Conservation (phyloP, 73 alveolate species). For the Uronychia binucleata region DNA sequence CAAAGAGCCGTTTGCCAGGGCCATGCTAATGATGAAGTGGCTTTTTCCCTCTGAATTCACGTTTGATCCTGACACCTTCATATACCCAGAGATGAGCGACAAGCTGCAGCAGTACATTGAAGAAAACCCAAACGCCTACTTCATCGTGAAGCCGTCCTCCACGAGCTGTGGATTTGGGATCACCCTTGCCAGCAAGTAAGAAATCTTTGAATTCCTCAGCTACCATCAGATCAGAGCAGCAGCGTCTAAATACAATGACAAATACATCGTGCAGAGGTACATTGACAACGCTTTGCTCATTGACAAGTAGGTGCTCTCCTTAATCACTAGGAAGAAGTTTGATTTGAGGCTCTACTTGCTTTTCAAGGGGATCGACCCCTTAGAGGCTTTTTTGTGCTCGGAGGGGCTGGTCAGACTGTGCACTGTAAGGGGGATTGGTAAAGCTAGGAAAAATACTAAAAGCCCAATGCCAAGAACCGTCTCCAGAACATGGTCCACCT, state of each 20-base stretch:
- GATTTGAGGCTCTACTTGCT: neutral
- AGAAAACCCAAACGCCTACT: neutral
- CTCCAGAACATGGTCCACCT: neutral
- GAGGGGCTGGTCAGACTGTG: neutral
- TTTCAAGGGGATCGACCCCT: neutral
- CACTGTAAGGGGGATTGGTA: neutral
- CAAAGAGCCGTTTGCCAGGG: neutral
- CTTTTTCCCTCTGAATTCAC: neutral
- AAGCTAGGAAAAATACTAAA: neutral
- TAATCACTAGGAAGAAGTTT: neutral
- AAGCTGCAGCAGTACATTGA: neutral
- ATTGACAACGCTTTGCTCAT: neutral
- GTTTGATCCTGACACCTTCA: neutral
- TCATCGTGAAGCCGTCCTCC: neutral
- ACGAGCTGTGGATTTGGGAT: neutral
- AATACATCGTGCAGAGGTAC: neutral
- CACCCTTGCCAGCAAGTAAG: neutral
- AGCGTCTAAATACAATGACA: neutral
- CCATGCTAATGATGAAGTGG: neutral
- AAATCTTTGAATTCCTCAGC: neutral
- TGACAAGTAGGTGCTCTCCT: neutral
- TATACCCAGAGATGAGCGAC: neutral
- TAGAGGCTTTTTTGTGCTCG: neutral
- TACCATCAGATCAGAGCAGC: neutral
- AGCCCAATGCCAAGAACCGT: neutral